Evolutionary conservation across 192 early-diverging fungal genomes (phyloP).

Genomic region (Backusella psychrophila): DNA sequence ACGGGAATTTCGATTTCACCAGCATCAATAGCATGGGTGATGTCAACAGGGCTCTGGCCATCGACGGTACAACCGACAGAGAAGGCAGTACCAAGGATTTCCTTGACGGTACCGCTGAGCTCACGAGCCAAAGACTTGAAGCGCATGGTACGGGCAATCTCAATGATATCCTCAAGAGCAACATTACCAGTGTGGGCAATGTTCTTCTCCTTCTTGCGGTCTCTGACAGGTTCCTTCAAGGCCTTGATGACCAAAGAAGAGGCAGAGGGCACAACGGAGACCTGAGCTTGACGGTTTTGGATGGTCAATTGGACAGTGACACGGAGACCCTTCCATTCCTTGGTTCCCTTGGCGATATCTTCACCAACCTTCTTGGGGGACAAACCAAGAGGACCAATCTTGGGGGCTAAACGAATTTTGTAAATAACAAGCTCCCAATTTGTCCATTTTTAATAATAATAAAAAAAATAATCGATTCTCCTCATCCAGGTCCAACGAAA

Average conservation of each 20-base stretch:
- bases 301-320: constrained; percentile 98
- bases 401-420: constrained; percentile 66
- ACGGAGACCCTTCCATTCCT: constrained; percentile 98
- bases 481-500: neutral
- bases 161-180: constrained; percentile 89
- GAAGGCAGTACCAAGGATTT: constrained; percentile 93
- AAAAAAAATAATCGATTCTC: neutral
- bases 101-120: constrained; percentile 92
- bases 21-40: constrained; percentile 80
- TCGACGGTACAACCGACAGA: constrained; percentile 99
- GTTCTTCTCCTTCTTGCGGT: constrained; percentile 99
- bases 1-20: constrained; percentile 79
- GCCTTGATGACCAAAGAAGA: constrained; percentile 96
- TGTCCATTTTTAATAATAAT: neutral
- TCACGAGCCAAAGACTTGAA: constrained; percentile 94
- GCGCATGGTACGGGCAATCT: constrained; percentile 95
- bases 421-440: neutral
- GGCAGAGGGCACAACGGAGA: constrained; percentile 94
- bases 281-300: constrained; percentile 99
- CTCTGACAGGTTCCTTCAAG: constrained; percentile 94
- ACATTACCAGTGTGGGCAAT: constrained; percentile 98
- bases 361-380: constrained; percentile 99
- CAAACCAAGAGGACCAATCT: constrained; percentile 99
- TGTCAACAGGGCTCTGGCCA: constrained; percentile 87
- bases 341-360: constrained; percentile 99